Evolutionary conservation across 2,329 filamentous ascomycete genomes (phyloP).

Genomic region (Diaporthe citrichinensis): DNA sequence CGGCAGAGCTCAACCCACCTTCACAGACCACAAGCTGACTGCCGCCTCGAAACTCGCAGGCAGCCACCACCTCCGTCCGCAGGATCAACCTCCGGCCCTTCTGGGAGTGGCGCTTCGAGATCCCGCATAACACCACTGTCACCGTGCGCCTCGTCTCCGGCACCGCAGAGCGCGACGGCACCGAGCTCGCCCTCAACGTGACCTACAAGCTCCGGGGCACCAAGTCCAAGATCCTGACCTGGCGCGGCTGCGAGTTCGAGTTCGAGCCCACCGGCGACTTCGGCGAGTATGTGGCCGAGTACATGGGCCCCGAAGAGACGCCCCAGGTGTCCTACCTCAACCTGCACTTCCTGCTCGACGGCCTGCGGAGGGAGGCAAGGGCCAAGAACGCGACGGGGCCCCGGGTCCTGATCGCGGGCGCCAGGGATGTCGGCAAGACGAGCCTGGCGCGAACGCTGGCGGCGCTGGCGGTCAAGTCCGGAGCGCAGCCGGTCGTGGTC

Average conservation of each 20-base stretch:
- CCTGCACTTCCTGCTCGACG: conserved; percentile 87
- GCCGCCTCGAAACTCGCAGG: conserved; percentile 44
- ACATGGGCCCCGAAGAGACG: conserved; percentile 80
- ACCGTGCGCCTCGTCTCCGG: conserved; percentile 78
- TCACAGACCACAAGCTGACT: background rate
- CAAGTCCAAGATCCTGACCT: conserved; percentile 92
- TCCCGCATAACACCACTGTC: conserved; percentile 64
- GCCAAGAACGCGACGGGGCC: conserved; percentile 69
- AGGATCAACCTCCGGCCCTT: conserved; percentile 70
- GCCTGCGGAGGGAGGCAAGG: conserved; percentile 73
- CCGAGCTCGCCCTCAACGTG: conserved; percentile 87
- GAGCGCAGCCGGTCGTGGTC: conserved; percentile 82
- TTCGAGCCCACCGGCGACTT: conserved; percentile 73
- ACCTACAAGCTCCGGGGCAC: conserved; percentile 85
- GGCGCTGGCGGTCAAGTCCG: conserved; percentile 82
- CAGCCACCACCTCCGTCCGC: conserved; percentile 58
- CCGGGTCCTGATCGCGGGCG: conserved; percentile 86
- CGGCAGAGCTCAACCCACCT: background rate
- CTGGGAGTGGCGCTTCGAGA: conserved; percentile 86
- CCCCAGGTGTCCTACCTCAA: conserved; percentile 87
- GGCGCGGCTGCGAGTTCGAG: conserved; percentile 90
- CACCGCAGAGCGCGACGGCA: conserved; percentile 93
- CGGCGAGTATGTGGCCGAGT: conserved; percentile 72
- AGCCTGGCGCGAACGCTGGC: conserved; percentile 83
- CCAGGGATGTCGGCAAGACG: conserved; percentile 86